phyloP scores from a whole-genome alignment of 768 basidiomycete genomes.

The Pilatotrama ljubarskyi region DNA sequence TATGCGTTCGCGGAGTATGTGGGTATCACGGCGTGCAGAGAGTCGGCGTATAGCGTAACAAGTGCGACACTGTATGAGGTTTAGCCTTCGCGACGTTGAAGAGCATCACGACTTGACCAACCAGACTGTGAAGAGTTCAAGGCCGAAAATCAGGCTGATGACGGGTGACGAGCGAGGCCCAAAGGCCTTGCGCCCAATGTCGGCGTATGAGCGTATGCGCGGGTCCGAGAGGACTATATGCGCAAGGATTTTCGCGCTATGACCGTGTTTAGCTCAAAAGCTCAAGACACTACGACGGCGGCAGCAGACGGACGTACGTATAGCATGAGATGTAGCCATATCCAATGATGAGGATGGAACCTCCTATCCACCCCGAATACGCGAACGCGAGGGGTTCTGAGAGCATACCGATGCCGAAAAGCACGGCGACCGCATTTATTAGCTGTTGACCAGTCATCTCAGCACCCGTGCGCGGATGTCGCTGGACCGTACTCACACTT shows the following conservation, averaged over 20 bases:
- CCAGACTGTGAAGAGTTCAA: slow-evolving; percentile 86
- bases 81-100: background rate
- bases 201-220: slow-evolving; percentile 77
- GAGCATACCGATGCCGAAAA: slow-evolving; percentile 87
- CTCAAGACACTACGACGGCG: background rate
- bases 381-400: slow-evolving; percentile 91
- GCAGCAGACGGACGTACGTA: slow-evolving; percentile 59
- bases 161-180: slow-evolving; percentile 66
- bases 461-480: too few species aligned
- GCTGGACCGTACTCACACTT: slow-evolving; percentile 47
- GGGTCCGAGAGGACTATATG: slow-evolving; percentile 70
- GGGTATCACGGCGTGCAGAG: slow-evolving; percentile 73
- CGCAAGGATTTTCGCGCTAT: slow-evolving; percentile 78
- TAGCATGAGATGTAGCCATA: slow-evolving; percentile 86
- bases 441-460: slow-evolving; percentile 45
- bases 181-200: slow-evolving; percentile 88
- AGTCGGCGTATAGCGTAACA: slow-evolving; percentile 89
- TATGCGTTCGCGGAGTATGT: slow-evolving; percentile 65
- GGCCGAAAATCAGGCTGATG: slow-evolving; percentile 75
- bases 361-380: slow-evolving; percentile 85
- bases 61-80: slow-evolving; percentile 65
- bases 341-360: slow-evolving; percentile 68
- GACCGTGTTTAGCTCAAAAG: slow-evolving; percentile 9
- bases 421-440: slow-evolving; percentile 86
- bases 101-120: slow-evolving; percentile 30